Conservation (phyloP, 2,329 filamentous ascomycete genomes). For the Ceratocystis cubensis region DNA sequence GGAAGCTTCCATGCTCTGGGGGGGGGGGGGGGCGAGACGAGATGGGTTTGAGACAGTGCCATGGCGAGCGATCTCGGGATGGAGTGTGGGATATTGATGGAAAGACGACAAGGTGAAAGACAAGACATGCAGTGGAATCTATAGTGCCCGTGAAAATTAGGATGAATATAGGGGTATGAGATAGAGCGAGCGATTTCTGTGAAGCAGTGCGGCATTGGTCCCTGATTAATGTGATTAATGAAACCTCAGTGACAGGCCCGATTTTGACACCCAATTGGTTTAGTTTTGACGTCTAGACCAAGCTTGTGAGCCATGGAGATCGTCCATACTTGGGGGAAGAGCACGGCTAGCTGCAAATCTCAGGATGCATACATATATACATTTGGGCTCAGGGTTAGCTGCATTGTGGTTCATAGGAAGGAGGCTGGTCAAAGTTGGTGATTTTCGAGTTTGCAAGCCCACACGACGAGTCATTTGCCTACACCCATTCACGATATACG, state of each 20-base stretch:
- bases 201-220: background rate
- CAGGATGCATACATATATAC: background rate
- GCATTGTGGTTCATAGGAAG: background rate
- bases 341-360: background rate
- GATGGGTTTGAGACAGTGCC: background rate
- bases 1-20: background rate
- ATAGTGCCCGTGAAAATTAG: background rate
- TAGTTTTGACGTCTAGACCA: background rate
- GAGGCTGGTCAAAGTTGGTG: background rate
- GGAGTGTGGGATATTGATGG: background rate
- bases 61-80: background rate
- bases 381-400: background rate
- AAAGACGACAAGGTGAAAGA: background rate
- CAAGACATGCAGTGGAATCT: constrained; percentile 2
- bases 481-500: background rate
- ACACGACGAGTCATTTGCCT: background rate
- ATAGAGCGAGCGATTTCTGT: background rate
- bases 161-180: background rate
- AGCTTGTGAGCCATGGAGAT: background rate
- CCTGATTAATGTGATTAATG: background rate
- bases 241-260: background rate
- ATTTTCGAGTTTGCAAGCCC: background rate
- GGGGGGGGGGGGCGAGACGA: background rate
- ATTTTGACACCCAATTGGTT: background rate
- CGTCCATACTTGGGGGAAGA: background rate